Evolutionary conservation across 257 asterid species (phyloP).

Genomic region (Ocimum tenuiflorum): DNA sequence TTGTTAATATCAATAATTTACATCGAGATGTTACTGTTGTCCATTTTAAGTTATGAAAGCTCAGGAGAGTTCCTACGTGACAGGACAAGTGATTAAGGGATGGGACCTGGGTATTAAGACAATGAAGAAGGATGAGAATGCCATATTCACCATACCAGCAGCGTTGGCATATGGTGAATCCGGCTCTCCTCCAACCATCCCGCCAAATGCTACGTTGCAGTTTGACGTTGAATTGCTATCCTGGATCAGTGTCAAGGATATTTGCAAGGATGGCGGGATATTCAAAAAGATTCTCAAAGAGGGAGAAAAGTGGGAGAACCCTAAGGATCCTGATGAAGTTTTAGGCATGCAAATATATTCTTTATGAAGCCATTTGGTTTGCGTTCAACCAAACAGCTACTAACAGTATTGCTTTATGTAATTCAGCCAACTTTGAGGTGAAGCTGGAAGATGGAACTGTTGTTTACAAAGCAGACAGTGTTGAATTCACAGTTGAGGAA

Average conservation of each 20-base stretch:
- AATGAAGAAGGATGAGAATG: slow-evolving; percentile 72
- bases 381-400: neutral
- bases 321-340: slow-evolving; percentile 64
- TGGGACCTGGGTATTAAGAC: slow-evolving; percentile 73
- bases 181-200: slow-evolving; percentile 75
- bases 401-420: slow-evolving; percentile 5
- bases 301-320: slow-evolving; percentile 77
- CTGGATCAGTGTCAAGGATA: slow-evolving; percentile 68
- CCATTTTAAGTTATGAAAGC: neutral
- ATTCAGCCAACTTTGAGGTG: slow-evolving; percentile 50
- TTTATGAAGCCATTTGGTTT: neutral
- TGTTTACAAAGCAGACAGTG: slow-evolving; percentile 38
- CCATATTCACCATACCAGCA: slow-evolving; percentile 61
- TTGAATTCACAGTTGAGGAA: slow-evolving; percentile 43
- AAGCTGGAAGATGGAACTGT: slow-evolving; percentile 50
- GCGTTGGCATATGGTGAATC: slow-evolving; percentile 67
- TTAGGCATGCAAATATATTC: slow-evolving; percentile 30
- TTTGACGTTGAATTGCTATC: slow-evolving; percentile 66
- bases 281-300: slow-evolving; percentile 51
- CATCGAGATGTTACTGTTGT: too few relatives aligned
- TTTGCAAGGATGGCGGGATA: slow-evolving; percentile 73
- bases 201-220: slow-evolving; percentile 67
- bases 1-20: too few relatives aligned
- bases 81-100: slow-evolving; percentile 77
- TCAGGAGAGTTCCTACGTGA: neutral